Evolutionary conservation across 2,329 filamentous ascomycete genomes (phyloP), one percentile per base, ranked within the genome.

Genomic region (Juglanconis juglandina): DNA sequence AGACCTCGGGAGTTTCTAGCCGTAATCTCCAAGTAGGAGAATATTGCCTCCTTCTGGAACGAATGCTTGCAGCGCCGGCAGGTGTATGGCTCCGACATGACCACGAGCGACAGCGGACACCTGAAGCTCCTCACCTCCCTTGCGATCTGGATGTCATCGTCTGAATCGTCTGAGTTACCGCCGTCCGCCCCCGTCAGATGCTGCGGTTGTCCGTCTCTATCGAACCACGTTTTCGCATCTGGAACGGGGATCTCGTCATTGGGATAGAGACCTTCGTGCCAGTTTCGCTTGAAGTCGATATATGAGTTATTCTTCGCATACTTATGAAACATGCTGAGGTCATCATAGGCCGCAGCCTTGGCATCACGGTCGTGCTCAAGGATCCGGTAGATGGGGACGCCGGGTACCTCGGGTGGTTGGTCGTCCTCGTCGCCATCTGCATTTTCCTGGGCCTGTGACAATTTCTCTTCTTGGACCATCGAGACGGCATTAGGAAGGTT

Each of bases 131-230:
- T 79, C 4, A 81, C 82, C 63, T 87, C 85, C 53, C 83, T 79
- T 34, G 84, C 81, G 35, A 93, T 81, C 1, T 87, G 81, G 32
- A 93, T 78, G 47, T 93, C 90, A 24, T 90, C 87, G 58, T 89
- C 87, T 14, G 81, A 80, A 5, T 84, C 85, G 1, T 81, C 79
- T 3, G 73, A 78, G 3, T 66, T 73, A 13, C 44, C 49, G 1
- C 67, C 74, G 1, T 66, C 73, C 1, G 64, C 66, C 3, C 60
- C 66, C 3, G 39, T 32, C 42, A 53, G 11, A 7, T 58, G 58
- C 34, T 50, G 42, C 5, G 81, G 79, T 44, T 75, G 67, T 3
- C 79, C 81, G 41, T 77, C 71, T 17, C 71, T 64, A 50, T 77
- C 73, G 65, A 87, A 86, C 84, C 84, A 87, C 11, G 74, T 75